Conservation (phyloP, 2,329 filamentous ascomycete genomes). For the Cladosporium phlei region DNA sequence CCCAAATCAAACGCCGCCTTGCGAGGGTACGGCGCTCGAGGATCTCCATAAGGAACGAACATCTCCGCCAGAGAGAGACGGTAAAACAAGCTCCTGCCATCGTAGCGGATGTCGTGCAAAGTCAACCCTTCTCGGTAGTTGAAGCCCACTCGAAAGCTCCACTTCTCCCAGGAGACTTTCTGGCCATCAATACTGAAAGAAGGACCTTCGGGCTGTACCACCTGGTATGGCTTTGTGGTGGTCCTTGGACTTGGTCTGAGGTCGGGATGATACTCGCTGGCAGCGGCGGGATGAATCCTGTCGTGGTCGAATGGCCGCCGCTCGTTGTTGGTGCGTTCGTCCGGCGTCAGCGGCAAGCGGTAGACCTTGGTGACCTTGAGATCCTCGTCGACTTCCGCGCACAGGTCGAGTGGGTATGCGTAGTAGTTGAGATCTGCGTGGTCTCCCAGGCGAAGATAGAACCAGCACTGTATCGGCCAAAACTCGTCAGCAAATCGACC, state of each 20-base stretch:
- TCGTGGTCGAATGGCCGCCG: constrained; percentile 38
- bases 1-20: constrained; percentile 72
- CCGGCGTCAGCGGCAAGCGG: constrained; percentile 53
- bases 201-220: constrained; percentile 62
- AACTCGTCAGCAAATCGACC: constrained; percentile 44
- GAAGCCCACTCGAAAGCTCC: constrained; percentile 62
- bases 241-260: constrained; percentile 7
- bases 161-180: constrained; percentile 44
- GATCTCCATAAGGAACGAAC: constrained; percentile 57
- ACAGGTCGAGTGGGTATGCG: constrained; percentile 58
- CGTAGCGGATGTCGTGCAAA: constrained; percentile 65
- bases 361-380: constrained; percentile 65
- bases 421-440: constrained; percentile 63
- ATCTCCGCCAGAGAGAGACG: constrained; percentile 65
- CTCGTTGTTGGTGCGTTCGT: constrained; percentile 43
- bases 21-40: constrained; percentile 59
- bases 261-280: constrained; percentile 21
- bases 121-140: constrained; percentile 67
- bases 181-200: constrained; percentile 53
- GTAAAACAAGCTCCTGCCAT: constrained; percentile 61
- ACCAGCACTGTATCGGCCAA: constrained; percentile 60
- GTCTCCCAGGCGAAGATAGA: constrained; percentile 58
- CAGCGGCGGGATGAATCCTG: constrained; percentile 50
- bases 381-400: constrained; percentile 58
- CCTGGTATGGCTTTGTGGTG: constrained; percentile 59